These are phyloP conservation scores for Myriangium duriaei DNA, from an alignment of 2,329 filamentous ascomycete genomes.

Conservation along the genomic window DNA sequence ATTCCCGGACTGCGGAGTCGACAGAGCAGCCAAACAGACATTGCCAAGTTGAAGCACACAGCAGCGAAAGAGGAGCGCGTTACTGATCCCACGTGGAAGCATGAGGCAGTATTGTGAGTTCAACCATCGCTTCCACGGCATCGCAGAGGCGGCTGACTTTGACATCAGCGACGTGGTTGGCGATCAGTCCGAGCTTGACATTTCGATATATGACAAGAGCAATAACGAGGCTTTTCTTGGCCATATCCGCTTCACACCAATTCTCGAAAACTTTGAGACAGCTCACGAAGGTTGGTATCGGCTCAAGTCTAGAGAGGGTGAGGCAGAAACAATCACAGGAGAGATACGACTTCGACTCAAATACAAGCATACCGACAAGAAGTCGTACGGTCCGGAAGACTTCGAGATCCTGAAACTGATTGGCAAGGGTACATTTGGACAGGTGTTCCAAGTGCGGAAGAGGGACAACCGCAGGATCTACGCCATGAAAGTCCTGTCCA, in stretches of 20 bases:
- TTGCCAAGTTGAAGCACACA: slow-evolving; percentile 50
- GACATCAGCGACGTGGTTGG: slow-evolving; percentile 87
- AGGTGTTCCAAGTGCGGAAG: slow-evolving; percentile 97
- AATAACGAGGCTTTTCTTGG: slow-evolving; percentile 84
- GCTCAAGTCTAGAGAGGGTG: slow-evolving; percentile 65
- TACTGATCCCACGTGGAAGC: slow-evolving; percentile 88
- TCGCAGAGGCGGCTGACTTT: too few relatives aligned
- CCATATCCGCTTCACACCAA: slow-evolving; percentile 69
- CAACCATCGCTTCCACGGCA: too few relatives aligned
- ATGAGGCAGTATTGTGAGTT: slow-evolving; percentile 85
- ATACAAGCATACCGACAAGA: slow-evolving; percentile 80
- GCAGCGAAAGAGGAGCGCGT: slow-evolving; percentile 46
- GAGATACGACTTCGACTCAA: slow-evolving; percentile 79
- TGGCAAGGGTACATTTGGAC: slow-evolving; percentile 94
- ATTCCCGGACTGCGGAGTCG: slow-evolving; percentile 87
- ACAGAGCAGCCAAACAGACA: slow-evolving; percentile 89
- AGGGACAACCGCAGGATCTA: slow-evolving; percentile 93
- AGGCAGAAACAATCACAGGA: slow-evolving; percentile 63
- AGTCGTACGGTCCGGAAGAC: slow-evolving; percentile 84
- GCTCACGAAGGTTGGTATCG: slow-evolving; percentile 76
- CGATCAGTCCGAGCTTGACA: slow-evolving; percentile 76
- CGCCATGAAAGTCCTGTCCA: slow-evolving; percentile 97
- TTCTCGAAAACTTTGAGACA: slow-evolving; percentile 54
- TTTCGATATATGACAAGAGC: slow-evolving; percentile 83
- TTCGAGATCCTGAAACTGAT: slow-evolving; percentile 95